Conservation (phyloP, 257 asterid genomes). For the Craterostigma plantagineum region DNA sequence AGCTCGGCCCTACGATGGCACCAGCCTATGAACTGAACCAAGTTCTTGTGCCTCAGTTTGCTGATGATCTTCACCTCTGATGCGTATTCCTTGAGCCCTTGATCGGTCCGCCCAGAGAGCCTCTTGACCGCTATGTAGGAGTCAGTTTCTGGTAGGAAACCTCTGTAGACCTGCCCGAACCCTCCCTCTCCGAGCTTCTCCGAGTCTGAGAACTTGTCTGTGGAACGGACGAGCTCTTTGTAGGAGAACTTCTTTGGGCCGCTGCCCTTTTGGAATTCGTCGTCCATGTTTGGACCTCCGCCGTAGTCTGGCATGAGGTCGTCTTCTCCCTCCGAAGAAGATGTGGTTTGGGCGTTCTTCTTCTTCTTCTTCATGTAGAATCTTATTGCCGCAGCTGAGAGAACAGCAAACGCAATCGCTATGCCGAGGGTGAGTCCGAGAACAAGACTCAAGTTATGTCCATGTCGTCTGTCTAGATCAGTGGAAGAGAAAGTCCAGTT, state of each 20-base stretch:
- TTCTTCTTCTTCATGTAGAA: slow-evolving; percentile 14
- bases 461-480: too few species aligned
- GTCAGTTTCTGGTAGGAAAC: slow-evolving; percentile 24
- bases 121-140: slow-evolving; percentile 61
- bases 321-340: slow-evolving; percentile 21
- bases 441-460: too few species aligned
- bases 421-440: too few species aligned
- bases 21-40: slow-evolving; percentile 85
- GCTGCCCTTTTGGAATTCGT: slow-evolving; percentile 24
- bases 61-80: slow-evolving; percentile 77
- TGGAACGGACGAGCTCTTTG: slow-evolving; percentile 61
- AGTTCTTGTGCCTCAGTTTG: slow-evolving; percentile 71
- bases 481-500: too few species aligned
- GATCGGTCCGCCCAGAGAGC: slow-evolving; percentile 59
- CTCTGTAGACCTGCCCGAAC: slow-evolving; percentile 85
- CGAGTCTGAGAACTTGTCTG: slow-evolving; percentile 55
- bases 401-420: too few species aligned
- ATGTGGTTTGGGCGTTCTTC: slow-evolving; percentile 28
- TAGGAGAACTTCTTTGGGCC: slow-evolving; percentile 64
- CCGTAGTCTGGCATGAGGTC: too few species aligned
- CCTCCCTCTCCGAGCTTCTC: slow-evolving; percentile 76
- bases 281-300: slow-evolving; percentile 3
- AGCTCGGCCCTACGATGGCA: slow-evolving; percentile 70
- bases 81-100: slow-evolving; percentile 48
- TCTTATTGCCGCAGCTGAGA: too few species aligned